Evolutionary conservation across 179 eudicot species (phyloP), one percentile per base, ranked within the genome.

Genomic region (Silene noctiflora): DNA sequence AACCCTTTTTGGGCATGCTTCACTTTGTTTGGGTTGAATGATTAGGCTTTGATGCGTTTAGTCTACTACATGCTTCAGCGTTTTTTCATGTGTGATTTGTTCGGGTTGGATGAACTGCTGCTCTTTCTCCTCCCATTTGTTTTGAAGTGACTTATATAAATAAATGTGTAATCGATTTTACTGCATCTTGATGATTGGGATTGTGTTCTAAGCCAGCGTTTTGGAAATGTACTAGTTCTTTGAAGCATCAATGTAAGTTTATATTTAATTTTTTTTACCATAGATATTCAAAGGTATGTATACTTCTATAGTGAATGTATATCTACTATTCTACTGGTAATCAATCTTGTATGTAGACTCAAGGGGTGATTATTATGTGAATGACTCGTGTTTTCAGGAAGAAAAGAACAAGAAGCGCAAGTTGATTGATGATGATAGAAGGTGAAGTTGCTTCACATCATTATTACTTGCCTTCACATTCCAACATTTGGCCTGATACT

Each of bases 341-440:
- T 14, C 19, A 3, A 6, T 17, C 60, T 4, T 11, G 0, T 51
- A 71, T 39, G 33, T 68, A 20, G 35, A 20, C 33, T n/a, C 29
- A 51, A 14, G 21, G 17, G 20, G 21, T 29, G 16, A 31, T 70
- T 67, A 72, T 22, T 73, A 66, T 60, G 58, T 25, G 55, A 64
- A 46, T 44, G 39, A 17, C 9, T 67, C 51, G 33, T 73, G 63
- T 61, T 76, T 84, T 71, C 93, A 95, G 97, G 99, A 93, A 82
- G 98, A 90, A 80, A 88, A 78, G 77, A 86, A 86, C 82, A 86
- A 83, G 78, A 87, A 86, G 82, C 88, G 91, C 76, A 93, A 86
- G 86, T 87, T 86, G 31, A 72, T 53, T 65, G 98, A 91, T 80
- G 98, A 90, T 70, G 93, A 91, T 74, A 83, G 90, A 85, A 94